Evolutionary conservation across 2,329 filamentous ascomycete species (phyloP).

Genomic region (Penicillium paneum): DNA sequence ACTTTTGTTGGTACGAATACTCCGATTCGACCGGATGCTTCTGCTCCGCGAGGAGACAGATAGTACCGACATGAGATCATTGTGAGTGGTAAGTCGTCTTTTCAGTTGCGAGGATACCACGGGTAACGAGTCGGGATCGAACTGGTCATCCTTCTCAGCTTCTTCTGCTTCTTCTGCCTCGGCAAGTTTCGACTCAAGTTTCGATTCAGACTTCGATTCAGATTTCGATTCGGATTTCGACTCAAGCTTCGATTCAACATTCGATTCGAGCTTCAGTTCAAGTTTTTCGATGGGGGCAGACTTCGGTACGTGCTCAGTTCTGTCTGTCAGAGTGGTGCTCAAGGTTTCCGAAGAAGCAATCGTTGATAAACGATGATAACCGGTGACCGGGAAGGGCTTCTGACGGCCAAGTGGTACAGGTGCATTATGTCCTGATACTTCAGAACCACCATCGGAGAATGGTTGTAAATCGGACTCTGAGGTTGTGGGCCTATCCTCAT

Average conservation of each 20-base stretch:
- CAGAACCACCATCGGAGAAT: slow-evolving; percentile 36
- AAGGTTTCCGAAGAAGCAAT: slow-evolving; percentile 58
- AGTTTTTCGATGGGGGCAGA: background rate
- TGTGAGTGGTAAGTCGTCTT: slow-evolving; percentile 81
- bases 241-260: too few relatives aligned
- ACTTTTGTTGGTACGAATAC: slow-evolving; percentile 70
- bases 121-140: slow-evolving; percentile 43
- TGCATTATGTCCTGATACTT: slow-evolving; percentile 37
- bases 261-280: background rate
- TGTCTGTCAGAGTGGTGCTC: slow-evolving; percentile 29
- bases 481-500: slow-evolving; percentile 26
- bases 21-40: slow-evolving; percentile 73
- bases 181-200: too few relatives aligned
- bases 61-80: slow-evolving; percentile 88
- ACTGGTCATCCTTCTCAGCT: slow-evolving; percentile 43
- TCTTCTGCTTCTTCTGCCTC: slow-evolving; percentile 18
- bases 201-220: too few relatives aligned
- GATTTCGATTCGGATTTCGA: too few relatives aligned
- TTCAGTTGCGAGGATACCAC: slow-evolving; percentile 55
- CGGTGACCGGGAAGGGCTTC: slow-evolving; percentile 51
- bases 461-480: slow-evolving; percentile 29
- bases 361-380: slow-evolving; percentile 55
- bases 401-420: slow-evolving; percentile 42
- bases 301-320: slow-evolving; percentile 4
- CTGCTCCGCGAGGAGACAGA: slow-evolving; percentile 63